These are phyloP conservation scores for Xerocomellus intermedius DNA, from an alignment of 768 basidiomycete genomes.

Conservation along the genomic window DNA sequence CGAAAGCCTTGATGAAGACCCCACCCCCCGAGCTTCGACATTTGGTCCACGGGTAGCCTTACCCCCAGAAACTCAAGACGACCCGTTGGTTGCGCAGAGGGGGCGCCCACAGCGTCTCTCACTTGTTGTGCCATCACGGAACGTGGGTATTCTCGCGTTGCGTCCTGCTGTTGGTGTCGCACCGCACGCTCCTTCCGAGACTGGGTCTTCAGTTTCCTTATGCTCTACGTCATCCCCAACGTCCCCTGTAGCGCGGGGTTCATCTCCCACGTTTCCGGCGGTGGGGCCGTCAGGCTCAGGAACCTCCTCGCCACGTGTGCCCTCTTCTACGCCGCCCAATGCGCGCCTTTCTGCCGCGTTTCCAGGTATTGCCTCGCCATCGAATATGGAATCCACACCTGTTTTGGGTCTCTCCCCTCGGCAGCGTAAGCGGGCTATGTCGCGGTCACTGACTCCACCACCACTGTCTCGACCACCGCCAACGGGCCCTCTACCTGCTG, in stretches of 20 bases:
- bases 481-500: constrained; percentile 29
- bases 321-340: constrained; percentile 5
- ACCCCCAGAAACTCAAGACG: not conserved
- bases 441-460: constrained; percentile 27
- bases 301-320: not conserved
- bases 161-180: constrained; percentile 22
- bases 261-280: constrained; percentile 3
- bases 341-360: not conserved
- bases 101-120: constrained; percentile 14
- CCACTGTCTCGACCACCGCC: constrained; percentile 29
- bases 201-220: constrained; percentile 4
- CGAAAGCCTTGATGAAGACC: constrained; percentile 19
- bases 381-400: constrained; percentile 21
- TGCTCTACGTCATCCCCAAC: constrained; percentile 17
- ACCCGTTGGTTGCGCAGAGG: not conserved
- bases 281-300: not conserved
- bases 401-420: constrained; percentile 14
- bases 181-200: constrained; percentile 25
- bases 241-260: not conserved
- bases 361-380: constrained; percentile 1
- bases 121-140: constrained; percentile 14
- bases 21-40: constrained; percentile 24
- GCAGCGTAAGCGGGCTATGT: constrained; percentile 21
- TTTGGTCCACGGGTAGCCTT: constrained; percentile 8
- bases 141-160: not conserved